phyloP scores from a whole-genome alignment of 2,329 filamentous ascomycete genomes.

The Ascochyta rabiei region DNA sequence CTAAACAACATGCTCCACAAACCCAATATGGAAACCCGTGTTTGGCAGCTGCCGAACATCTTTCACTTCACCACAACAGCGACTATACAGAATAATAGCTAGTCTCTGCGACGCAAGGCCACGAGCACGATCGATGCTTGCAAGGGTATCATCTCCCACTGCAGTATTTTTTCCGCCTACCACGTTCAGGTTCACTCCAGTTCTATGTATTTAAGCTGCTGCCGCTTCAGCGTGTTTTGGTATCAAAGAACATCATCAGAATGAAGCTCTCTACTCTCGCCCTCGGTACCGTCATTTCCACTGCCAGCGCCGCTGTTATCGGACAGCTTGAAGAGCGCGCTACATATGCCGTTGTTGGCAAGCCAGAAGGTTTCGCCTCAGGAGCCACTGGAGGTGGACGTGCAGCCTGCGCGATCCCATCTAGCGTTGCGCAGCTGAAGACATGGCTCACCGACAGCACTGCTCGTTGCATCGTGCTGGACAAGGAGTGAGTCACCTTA shows the following conservation, averaged over 20 bases:
- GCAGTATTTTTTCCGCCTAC: constrained; percentile 6
- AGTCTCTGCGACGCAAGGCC: background rate
- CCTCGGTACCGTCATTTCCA: constrained; percentile 22
- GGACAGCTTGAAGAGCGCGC: constrained; percentile 17
- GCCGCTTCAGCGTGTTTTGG: background rate
- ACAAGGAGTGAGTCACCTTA: constrained; percentile 44
- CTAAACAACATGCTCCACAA: constrained; percentile 1
- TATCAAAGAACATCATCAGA: background rate
- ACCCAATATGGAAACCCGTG: constrained; percentile 7
- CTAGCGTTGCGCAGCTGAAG: constrained; percentile 61
- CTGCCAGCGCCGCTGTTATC: constrained; percentile 24
- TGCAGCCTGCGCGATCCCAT: constrained; percentile 61
- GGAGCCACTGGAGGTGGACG: constrained; percentile 66
- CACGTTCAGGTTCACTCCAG: too few relatives aligned
- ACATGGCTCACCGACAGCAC: constrained; percentile 61
- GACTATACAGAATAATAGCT: background rate
- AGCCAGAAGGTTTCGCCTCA: constrained; percentile 57
- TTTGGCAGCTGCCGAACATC: background rate
- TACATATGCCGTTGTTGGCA: constrained; percentile 38
- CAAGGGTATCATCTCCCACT: background rate
- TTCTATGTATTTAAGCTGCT: background rate
- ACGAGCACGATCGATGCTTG: background rate
- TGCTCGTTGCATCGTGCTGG: constrained; percentile 63
- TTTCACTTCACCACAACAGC: background rate
- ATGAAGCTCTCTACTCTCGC: constrained; percentile 34